Evolutionary conservation across 805 yeast genomes (phyloP), one percentile per base, ranked within the genome.

Genomic region (Pichia cabralensis): DNA sequence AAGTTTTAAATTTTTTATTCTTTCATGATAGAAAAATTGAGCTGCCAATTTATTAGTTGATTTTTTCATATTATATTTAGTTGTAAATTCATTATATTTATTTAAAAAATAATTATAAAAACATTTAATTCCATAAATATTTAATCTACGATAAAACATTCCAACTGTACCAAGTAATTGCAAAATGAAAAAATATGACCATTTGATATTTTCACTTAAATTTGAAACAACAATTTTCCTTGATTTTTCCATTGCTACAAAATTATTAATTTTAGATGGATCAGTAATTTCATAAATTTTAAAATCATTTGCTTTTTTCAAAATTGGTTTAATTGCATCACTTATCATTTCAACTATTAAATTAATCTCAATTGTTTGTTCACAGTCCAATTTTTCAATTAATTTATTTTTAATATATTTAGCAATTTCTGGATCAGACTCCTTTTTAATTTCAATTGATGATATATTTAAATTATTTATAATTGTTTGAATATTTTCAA

Each of bases 401-500:
- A 65, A 67, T 37, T 81, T 80, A 12, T 61, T 55, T 47, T 82
- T 86, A 67, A 89, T 78, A 48, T 88, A 85, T 49, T 69, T 76
- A n/a, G 64, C 60, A 8, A 85, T 79, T 53, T 94, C 97, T 13
- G 74, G 64, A 44, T 92, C 79, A 24, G 71, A 71, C 50, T 92
- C 97, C 0, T 96, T 81, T 39, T 97, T 64, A 15, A 88, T 74
- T 52, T 89, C 96, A 28, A 86, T 76, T 35, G 67, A 67, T 0
- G 96, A 78, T 1, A 92, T 81, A 19, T 58, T 57, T 39, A 92
- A 59, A 46, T 83, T 84, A 36, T 72, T 69, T 1, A 92, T 76
- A 19, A 92, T 80, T 30, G 74, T 79, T 54, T 94, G 96, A 0
- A 94, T 94, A 3, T 89, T 83, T 38, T 82, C 94, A 2, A 84